Conservation (phyloP, 805 yeast species). For the Jamesozyma spencerorum region DNA sequence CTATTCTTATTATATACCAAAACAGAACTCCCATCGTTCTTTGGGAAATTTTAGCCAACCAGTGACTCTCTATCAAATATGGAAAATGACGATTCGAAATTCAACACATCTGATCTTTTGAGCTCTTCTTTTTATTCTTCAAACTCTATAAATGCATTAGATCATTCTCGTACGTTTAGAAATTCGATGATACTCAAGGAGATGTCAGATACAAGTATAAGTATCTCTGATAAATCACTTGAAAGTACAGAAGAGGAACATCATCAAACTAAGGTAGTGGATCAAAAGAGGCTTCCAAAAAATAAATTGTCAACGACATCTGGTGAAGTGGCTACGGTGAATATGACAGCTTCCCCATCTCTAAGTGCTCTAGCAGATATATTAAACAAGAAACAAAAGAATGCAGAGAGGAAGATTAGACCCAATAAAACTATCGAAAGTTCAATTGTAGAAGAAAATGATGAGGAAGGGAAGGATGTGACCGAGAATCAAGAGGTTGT, state of each 20-base stretch:
- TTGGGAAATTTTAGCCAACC: too few relatives aligned
- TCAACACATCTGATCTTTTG: slow-evolving; percentile 13
- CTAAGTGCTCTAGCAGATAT: slow-evolving; percentile 36
- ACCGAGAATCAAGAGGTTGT: background rate
- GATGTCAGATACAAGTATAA: slow-evolving; percentile 14
- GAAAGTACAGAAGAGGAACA: background rate
- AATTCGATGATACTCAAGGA: slow-evolving; percentile 27
- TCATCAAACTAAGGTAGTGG: background rate
- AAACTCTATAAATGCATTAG: slow-evolving; percentile 20
- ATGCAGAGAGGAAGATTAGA: slow-evolving; percentile 21
- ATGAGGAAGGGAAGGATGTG: slow-evolving; percentile 9
- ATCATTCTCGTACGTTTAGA: slow-evolving; percentile 28
- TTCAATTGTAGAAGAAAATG: slow-evolving; percentile 20
- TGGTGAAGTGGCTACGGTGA: slow-evolving; percentile 21
- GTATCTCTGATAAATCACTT: background rate
- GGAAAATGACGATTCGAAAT: slow-evolving; percentile 3
- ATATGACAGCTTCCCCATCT: slow-evolving; percentile 37
- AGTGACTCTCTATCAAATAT: too few relatives aligned
- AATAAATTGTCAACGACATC: background rate
- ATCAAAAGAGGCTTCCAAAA: background rate
- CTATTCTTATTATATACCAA: too few relatives aligned
- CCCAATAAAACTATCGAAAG: slow-evolving; percentile 9
- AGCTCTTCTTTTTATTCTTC: slow-evolving; percentile 26
- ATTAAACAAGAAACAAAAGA: slow-evolving; percentile 31
- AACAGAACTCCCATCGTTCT: too few relatives aligned